Percentiles rank a stretch among this genome's conserved stretches.
phyloP scores from a whole-genome alignment of 2,329 filamentous ascomycete genomes.

The Calonectria leucothoes region DNA sequence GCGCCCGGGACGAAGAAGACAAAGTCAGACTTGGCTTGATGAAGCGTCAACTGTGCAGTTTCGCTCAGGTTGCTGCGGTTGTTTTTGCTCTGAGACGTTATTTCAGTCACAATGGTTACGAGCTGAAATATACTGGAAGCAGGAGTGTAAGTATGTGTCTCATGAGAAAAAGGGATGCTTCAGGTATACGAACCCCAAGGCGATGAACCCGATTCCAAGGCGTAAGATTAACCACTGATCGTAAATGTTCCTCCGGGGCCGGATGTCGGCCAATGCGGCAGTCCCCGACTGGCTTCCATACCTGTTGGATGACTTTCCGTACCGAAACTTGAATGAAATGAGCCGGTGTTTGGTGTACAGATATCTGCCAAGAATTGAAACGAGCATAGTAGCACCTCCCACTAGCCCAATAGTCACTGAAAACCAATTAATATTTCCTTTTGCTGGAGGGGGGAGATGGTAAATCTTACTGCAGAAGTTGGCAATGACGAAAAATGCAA shows the following conservation, averaged over 20 bases:
- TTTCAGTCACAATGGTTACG: slow-evolving; percentile 51
- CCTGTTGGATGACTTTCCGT: slow-evolving; percentile 7
- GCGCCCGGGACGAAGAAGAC: slow-evolving; percentile 42
- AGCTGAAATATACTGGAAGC: slow-evolving; percentile 49
- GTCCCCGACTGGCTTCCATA: neutral
- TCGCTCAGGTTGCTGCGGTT: slow-evolving; percentile 42
- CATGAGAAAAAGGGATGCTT: neutral
- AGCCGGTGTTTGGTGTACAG: slow-evolving; percentile 20
- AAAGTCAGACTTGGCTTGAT: slow-evolving; percentile 30
- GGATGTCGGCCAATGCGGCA: neutral
- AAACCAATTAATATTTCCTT: neutral
- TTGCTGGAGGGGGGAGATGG: neutral
- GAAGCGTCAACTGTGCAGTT: slow-evolving; percentile 47
- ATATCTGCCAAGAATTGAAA: slow-evolving; percentile 23
- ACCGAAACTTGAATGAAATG: slow-evolving; percentile 22
- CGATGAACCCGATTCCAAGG: slow-evolving; percentile 57
- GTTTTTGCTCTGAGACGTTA: slow-evolving; percentile 46
- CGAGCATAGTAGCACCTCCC: slow-evolving; percentile 20
- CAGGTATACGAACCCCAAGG: slow-evolving; percentile 47
- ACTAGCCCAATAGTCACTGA: slow-evolving; percentile 22
- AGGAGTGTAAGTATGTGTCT: neutral
- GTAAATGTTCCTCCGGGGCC: slow-evolving; percentile 49
- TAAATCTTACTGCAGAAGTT: slow-evolving; percentile 22
- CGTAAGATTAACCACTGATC: slow-evolving; percentile 58
- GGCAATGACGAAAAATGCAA: slow-evolving; percentile 22